phyloP scores from a whole-genome alignment of 106 monocot species.

The Triglochin maritima region DNA sequence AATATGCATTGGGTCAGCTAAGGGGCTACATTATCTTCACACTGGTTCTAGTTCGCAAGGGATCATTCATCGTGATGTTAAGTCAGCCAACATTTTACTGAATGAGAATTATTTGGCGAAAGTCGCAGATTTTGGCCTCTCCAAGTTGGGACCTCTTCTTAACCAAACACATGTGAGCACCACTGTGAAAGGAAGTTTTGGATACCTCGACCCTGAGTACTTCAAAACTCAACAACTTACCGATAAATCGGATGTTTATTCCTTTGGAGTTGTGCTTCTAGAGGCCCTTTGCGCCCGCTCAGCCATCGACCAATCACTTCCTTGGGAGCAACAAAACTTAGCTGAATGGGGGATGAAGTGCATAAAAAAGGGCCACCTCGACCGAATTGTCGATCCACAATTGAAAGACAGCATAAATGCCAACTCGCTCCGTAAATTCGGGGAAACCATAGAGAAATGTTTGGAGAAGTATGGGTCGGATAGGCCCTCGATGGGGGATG shows the following conservation, averaged over 20 bases:
- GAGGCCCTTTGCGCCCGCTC: constrained; percentile 24
- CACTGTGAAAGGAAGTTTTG: constrained; percentile 27
- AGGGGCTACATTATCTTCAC: constrained; percentile 26
- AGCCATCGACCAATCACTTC: constrained; percentile 12
- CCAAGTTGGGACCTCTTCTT: background rate
- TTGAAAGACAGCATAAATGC: constrained; percentile 1
- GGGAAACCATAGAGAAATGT: constrained; percentile 18
- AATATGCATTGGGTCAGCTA: constrained; percentile 27
- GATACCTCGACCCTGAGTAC: constrained; percentile 26
- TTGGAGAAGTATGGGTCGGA: constrained; percentile 17
- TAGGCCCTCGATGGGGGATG: constrained; percentile 25
- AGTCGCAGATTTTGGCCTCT: constrained; percentile 27
- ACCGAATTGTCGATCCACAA: constrained; percentile 10
- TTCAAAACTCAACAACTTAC: constrained; percentile 20
- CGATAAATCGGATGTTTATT: constrained; percentile 25
- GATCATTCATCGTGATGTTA: constrained; percentile 32
- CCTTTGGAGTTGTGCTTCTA: constrained; percentile 28
- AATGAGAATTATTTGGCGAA: constrained; percentile 15
- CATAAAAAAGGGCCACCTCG: constrained; percentile 11
- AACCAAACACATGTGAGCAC: constrained; percentile 14
- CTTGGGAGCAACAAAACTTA: constrained; percentile 27
- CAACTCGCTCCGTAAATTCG: constrained; percentile 9
- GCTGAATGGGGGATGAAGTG: constrained; percentile 25
- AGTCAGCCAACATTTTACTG: constrained; percentile 25
- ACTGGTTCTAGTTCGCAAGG: constrained; percentile 14